Evolutionary conservation across 208 protist species (phyloP).

Genomic region (Trypanosoma avium): DNA sequence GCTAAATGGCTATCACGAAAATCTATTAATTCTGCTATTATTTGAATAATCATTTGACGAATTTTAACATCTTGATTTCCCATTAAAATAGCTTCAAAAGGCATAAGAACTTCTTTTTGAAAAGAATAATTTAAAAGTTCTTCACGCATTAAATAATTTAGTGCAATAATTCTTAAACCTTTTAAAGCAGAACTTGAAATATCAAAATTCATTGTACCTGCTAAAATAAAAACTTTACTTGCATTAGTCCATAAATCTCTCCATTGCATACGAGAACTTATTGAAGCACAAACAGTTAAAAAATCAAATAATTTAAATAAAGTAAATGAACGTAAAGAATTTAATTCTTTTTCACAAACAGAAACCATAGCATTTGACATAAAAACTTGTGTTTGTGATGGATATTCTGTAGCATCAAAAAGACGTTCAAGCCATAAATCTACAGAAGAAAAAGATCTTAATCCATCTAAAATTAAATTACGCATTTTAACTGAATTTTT

Average conservation of each 20-base stretch:
- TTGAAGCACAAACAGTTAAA: conserved; percentile 71
- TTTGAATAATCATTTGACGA: conserved; percentile 63
- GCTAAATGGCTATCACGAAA: conserved; percentile 67
- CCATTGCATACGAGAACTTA: conserved; percentile 80
- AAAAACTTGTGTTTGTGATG: conserved; percentile 59
- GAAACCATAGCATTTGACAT: conserved; percentile 70
- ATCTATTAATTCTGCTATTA: conserved; percentile 75
- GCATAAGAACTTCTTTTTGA: conserved; percentile 82
- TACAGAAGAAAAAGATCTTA: conserved; percentile 48
- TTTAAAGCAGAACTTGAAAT: conserved; percentile 51
- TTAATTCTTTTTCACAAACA: conserved; percentile 74
- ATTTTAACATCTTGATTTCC: conserved; percentile 55
- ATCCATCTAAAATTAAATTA: conserved; percentile 37
- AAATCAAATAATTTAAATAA: conserved; percentile 86
- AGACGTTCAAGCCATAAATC: conserved; percentile 82
- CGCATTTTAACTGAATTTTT: conserved; percentile 37
- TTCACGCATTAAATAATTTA: conserved; percentile 75
- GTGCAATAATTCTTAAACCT: conserved; percentile 64
- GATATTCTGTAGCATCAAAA: conserved; percentile 79
- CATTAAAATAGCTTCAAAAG: conserved; percentile 80
- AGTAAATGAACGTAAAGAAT: conserved; percentile 71
- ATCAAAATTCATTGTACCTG: conserved; percentile 38
- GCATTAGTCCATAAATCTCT: conserved; percentile 76
- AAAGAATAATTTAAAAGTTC: conserved; percentile 84
- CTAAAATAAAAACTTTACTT: conserved; percentile 68